Evolutionary conservation across 2,329 filamentous ascomycete species (phyloP).

Genomic region (Trichophyton equinum): DNA sequence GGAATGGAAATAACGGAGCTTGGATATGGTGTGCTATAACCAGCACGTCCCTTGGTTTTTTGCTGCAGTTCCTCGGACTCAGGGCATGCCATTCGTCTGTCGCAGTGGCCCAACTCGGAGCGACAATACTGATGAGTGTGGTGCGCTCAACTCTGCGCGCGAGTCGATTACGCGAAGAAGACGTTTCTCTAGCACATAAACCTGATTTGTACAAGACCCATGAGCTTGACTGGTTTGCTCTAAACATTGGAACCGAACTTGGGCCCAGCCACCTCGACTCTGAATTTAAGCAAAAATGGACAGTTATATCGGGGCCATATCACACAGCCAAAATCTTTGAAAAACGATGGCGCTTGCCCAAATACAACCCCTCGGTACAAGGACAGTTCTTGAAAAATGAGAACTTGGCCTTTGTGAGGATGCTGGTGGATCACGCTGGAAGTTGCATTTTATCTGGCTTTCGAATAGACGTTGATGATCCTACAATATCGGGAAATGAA

Average conservation of each 20-base stretch:
- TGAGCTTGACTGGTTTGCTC: conserved; percentile 22
- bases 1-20: not conserved
- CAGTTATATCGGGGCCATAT: not conserved
- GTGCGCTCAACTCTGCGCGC: conserved; percentile 18
- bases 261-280: not conserved
- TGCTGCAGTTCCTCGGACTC: conserved; percentile 21
- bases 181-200: conserved; percentile 6
- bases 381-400: not conserved
- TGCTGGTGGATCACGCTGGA: not conserved
- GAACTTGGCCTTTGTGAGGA: not conserved
- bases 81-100: conserved; percentile 20
- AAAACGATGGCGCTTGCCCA: no score
- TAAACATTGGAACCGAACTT: conserved; percentile 1
- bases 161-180: conserved; percentile 12
- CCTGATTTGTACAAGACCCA: conserved; percentile 8
- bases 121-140: conserved; percentile 17
- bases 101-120: conserved; percentile 18
- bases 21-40: not conserved
- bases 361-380: no score
- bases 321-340: not conserved
- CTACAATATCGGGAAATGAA: not conserved
- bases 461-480: not conserved
- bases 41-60: conserved; percentile 15
- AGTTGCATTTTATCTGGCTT: not conserved
- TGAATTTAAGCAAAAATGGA: not conserved